phyloP scores from a whole-genome alignment of 2,329 filamentous ascomycete genomes.

The Fusarium sp. region DNA sequence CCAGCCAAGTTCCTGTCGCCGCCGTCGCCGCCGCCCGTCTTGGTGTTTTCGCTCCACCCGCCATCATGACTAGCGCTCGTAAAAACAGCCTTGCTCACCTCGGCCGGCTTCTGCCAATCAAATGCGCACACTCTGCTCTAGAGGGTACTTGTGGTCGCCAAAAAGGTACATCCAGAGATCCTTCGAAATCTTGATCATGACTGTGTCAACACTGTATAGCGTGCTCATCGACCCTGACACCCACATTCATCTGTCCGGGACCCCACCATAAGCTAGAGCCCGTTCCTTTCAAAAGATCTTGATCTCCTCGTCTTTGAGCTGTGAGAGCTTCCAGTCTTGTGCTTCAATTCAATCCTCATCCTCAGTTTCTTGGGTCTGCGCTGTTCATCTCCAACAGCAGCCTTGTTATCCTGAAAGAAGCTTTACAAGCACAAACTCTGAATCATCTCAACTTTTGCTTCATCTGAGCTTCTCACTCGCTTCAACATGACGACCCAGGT shows the following conservation, averaged over 20 bases:
- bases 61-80: constrained; percentile 19
- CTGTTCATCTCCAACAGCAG: neutral
- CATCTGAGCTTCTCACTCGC: neutral
- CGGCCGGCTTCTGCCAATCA: constrained; percentile 20
- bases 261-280: constrained; percentile 24
- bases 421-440: neutral
- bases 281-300: constrained; percentile 31
- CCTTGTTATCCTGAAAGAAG: neutral
- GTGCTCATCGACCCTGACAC: constrained; percentile 4
- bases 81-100: constrained; percentile 22
- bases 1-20: constrained; percentile 11
- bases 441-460: neutral
- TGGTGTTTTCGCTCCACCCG: constrained; percentile 35
- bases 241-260: constrained; percentile 6
- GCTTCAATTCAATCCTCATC: constrained; percentile 10
- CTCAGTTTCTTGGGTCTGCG: neutral
- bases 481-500: constrained; percentile 74
- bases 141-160: constrained; percentile 15
- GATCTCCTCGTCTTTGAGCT: constrained; percentile 25
- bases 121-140: neutral
- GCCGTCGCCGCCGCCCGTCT: constrained; percentile 20
- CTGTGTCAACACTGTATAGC: constrained; percentile 22
- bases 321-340: constrained; percentile 18
- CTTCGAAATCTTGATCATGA: constrained; percentile 7
- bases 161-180: constrained; percentile 21